These are phyloP conservation scores for Sarocladium strictum DNA, from an alignment of 2,329 filamentous ascomycete genomes.

Conservation along the genomic window DNA sequence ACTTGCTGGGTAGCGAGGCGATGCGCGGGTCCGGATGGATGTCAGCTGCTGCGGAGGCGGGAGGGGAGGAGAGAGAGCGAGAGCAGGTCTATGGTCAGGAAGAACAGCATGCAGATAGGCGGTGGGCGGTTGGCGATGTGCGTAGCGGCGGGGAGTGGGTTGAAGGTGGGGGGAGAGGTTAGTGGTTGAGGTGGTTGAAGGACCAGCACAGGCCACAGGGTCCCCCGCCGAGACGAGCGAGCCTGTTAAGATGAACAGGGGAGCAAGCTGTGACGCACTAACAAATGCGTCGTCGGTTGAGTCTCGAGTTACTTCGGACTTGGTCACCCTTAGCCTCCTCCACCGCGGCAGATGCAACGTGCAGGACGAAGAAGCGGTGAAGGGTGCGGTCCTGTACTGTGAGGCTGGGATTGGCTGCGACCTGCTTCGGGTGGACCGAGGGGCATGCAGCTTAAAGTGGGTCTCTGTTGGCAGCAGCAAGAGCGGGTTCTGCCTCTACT, in stretches of 20 bases:
- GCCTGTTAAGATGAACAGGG: constrained; percentile 14
- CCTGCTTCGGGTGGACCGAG: constrained; percentile 5
- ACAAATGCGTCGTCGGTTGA: constrained; percentile 5
- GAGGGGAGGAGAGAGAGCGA: constrained; percentile 1
- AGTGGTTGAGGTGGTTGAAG: constrained; percentile 5
- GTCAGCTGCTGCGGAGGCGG: background rate
- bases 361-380: constrained; percentile 9
- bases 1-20: background rate
- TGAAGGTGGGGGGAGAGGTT: constrained; percentile 1
- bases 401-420: background rate
- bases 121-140: constrained; percentile 10
- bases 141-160: constrained; percentile 7
- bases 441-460: constrained; percentile 8
- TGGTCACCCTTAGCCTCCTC: background rate
- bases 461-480: background rate
- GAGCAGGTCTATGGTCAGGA: constrained; percentile 12
- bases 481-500: background rate
- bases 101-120: constrained; percentile 7
- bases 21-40: background rate
- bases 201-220: constrained; percentile 1
- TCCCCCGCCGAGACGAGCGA: background rate
- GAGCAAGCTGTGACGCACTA: constrained; percentile 39
- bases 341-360: constrained; percentile 4
- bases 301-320: background rate
- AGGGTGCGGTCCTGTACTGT: background rate